Percentiles rank a stretch among this genome's conserved stretches.
These are phyloP conservation scores for Lodderomyces elongisporus DNA, from an alignment of 1,139 yeast species.

Conservation along the genomic window DNA sequence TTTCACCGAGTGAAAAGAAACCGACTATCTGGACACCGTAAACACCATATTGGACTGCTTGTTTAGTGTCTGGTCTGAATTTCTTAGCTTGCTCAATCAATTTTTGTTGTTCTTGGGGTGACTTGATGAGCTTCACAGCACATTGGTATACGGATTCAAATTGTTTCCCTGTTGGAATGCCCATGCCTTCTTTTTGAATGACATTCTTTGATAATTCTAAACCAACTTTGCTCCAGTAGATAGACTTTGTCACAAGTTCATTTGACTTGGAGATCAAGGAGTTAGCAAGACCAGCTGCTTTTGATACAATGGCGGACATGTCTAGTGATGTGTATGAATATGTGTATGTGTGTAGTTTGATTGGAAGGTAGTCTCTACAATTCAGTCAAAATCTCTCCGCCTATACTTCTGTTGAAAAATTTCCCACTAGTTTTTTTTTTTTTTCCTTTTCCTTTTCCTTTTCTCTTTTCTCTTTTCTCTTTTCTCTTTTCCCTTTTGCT, in stretches of 20 bases:
- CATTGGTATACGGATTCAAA: slow-evolving; percentile 70
- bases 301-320: slow-evolving; percentile 47
- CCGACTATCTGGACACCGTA: slow-evolving; percentile 84
- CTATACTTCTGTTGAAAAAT: slow-evolving; percentile 1
- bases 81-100: slow-evolving; percentile 36
- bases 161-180: slow-evolving; percentile 82
- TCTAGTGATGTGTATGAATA: no score
- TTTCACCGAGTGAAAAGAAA: slow-evolving; percentile 91
- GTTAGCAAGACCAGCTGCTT: slow-evolving; percentile 43
- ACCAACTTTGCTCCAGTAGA: slow-evolving; percentile 88
- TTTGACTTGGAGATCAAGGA: slow-evolving; percentile 34
- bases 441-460: no score
- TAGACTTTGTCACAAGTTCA: slow-evolving; percentile 43
- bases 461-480: no score
- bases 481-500: no score
- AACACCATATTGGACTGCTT: slow-evolving; percentile 64
- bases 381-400: not conserved
- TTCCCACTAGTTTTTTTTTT: slow-evolving; percentile 4
- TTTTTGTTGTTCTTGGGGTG: slow-evolving; percentile 45
- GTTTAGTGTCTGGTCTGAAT: slow-evolving; percentile 52
- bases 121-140: slow-evolving; percentile 34
- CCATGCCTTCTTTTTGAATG: slow-evolving; percentile 85
- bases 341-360: no score
- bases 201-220: slow-evolving; percentile 87
- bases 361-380: slow-evolving; percentile 3